A percentile compares a stretch with the other conserved stretches of the same genome.
phyloP scores from a whole-genome alignment of 352 stramenopile species.

The Globisporangium solare region DNA sequence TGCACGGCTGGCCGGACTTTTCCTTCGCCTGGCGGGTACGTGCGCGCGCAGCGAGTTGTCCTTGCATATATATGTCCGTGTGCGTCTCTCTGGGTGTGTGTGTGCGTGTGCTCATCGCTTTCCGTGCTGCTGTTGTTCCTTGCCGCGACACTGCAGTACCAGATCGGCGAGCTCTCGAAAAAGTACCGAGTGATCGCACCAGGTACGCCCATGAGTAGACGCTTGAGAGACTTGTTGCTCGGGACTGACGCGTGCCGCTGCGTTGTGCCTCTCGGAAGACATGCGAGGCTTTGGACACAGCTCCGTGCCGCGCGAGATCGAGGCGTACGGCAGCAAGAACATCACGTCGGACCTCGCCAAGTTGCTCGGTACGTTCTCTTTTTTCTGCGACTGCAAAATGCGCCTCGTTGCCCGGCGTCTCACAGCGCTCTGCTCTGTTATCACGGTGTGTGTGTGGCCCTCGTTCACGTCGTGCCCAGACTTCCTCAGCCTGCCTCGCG shows the following conservation, averaged over 20 bases:
- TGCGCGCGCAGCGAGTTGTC: not conserved
- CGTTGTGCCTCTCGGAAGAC: constrained; percentile 11
- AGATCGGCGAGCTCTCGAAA: constrained; percentile 41
- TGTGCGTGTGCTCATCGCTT: too few species aligned
- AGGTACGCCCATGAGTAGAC: constrained; percentile 9
- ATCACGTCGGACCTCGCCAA: constrained; percentile 33
- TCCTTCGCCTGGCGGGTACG: constrained; percentile 57
- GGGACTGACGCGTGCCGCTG: not conserved
- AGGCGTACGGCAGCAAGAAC: constrained; percentile 45
- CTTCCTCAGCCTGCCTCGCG: constrained; percentile 38
- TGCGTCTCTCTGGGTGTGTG: too few species aligned
- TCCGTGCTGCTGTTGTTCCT: too few species aligned
- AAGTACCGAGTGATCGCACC: constrained; percentile 55
- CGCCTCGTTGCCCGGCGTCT: too few species aligned
- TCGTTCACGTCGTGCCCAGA: too few species aligned
- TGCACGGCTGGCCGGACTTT: constrained; percentile 29
- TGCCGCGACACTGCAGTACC: constrained; percentile 20
- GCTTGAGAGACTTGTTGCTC: not conserved
- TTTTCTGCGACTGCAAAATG: too few species aligned
- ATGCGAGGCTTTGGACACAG: constrained; percentile 48
- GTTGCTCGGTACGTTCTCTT: constrained; percentile 32
- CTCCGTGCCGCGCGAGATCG: constrained; percentile 29
- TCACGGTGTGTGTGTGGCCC: too few species aligned
- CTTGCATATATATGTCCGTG: too few species aligned
- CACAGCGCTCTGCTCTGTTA: too few species aligned